These are phyloP conservation scores for Calonectria leucothoes DNA, from an alignment of 2,329 filamentous ascomycete species.

Conservation along the genomic window DNA sequence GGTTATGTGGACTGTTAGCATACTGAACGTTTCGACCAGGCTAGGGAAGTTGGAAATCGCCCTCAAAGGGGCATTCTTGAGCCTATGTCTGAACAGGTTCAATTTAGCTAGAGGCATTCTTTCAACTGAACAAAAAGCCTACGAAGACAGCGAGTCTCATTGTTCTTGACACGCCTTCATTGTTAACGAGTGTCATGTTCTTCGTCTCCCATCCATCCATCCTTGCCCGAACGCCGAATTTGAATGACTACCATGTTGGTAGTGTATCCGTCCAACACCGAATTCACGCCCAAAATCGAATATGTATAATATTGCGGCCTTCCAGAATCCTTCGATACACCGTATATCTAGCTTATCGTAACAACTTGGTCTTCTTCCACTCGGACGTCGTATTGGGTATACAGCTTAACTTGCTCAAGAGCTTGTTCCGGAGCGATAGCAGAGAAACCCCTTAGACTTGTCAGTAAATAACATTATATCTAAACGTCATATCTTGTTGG, in stretches of 20 bases:
- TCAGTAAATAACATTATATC: slow-evolving; percentile 38
- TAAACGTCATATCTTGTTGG: not conserved
- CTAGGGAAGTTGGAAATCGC: not conserved
- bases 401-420: slow-evolving; percentile 74
- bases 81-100: not conserved
- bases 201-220: not conserved
- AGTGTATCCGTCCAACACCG: not conserved
- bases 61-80: not conserved
- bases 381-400: slow-evolving; percentile 55
- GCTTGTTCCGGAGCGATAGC: slow-evolving; percentile 77
- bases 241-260: slow-evolving; percentile 14
- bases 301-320: slow-evolving; percentile 8
- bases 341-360: slow-evolving; percentile 47
- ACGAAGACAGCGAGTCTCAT: not conserved
- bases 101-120: not conserved
- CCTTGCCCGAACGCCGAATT: slow-evolving; percentile 18
- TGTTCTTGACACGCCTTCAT: not conserved
- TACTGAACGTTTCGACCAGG: not conserved
- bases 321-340: not conserved
- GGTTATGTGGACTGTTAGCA: not conserved
- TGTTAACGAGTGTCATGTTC: slow-evolving; percentile 4
- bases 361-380: slow-evolving; percentile 85
- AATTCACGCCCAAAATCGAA: slow-evolving; percentile 2
- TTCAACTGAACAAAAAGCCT: not conserved
- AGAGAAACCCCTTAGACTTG: slow-evolving; percentile 75